Conservation (phyloP, 2,329 filamentous ascomycete species). For the Zymoseptoria passerinii region DNA sequence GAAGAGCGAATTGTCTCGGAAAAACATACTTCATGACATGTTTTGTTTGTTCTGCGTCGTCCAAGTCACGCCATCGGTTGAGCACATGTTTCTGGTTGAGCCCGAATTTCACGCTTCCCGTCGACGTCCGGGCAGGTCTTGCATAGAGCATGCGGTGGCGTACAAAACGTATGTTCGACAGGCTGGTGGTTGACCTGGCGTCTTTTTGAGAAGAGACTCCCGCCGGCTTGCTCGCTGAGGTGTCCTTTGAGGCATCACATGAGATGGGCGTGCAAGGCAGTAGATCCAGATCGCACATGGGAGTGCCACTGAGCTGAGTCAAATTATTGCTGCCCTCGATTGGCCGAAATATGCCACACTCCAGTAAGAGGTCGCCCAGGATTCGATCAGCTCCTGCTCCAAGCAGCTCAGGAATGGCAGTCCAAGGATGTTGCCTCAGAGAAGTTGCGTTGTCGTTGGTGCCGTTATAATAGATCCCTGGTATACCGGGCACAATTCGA, state of each 20-base stretch:
- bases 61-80: conserved; percentile 54
- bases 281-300: conserved; percentile 41
- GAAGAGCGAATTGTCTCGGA: conserved; percentile 77
- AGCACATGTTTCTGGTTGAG: conserved; percentile 76
- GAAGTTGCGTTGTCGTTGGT: conserved; percentile 62
- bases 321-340: conserved; percentile 57
- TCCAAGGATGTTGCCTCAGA: conserved; percentile 67
- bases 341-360: conserved; percentile 66
- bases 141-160: conserved; percentile 83
- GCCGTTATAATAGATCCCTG: conserved; percentile 55
- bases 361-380: conserved; percentile 67
- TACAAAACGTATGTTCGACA: conserved; percentile 56
- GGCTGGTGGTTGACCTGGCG: neutral
- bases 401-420: conserved; percentile 61
- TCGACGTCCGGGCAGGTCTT: conserved; percentile 60
- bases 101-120: conserved; percentile 62
- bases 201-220: neutral
- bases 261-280: neutral
- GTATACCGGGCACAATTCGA: conserved; percentile 45
- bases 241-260: neutral
- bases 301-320: conserved; percentile 69
- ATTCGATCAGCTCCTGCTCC: conserved; percentile 67
- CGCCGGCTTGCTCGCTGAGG: neutral
- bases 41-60: conserved; percentile 48
- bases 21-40: conserved; percentile 90